Evolutionary conservation across 306 rosid genomes (phyloP).

Genomic region (Vachellia pachyceras): DNA sequence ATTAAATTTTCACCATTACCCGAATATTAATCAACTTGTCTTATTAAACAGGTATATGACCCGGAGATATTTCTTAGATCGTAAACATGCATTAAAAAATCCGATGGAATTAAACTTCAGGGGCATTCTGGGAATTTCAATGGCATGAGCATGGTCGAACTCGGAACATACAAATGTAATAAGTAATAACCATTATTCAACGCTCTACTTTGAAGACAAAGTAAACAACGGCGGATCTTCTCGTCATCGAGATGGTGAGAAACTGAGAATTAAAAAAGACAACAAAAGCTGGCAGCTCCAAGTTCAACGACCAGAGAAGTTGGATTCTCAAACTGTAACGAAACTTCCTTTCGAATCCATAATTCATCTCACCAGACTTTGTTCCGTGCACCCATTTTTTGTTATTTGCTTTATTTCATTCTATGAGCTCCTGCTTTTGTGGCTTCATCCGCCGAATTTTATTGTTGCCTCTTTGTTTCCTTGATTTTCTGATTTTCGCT

Average conservation of each 20-base stretch:
- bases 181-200: not conserved
- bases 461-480: not conserved
- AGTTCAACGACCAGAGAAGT: not conserved
- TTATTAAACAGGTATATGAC: not conserved
- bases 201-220: not conserved
- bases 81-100: not conserved
- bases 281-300: not conserved
- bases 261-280: not conserved
- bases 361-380: not conserved
- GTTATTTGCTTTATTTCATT: not conserved
- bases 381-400: not conserved
- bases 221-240: conserved; percentile 1
- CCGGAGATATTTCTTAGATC: not conserved
- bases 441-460: not conserved
- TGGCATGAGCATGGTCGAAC: not conserved
- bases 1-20: too few species aligned
- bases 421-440: not conserved
- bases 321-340: not conserved
- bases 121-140: not conserved
- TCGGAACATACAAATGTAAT: not conserved
- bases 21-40: not conserved
- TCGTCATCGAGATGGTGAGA: not conserved
- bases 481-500: conserved; percentile 1
- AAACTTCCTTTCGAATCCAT: not conserved
- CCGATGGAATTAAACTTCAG: not conserved